Conservation (phyloP, 2,329 filamentous ascomycete genomes). For the Cladophialophora carrionii region DNA sequence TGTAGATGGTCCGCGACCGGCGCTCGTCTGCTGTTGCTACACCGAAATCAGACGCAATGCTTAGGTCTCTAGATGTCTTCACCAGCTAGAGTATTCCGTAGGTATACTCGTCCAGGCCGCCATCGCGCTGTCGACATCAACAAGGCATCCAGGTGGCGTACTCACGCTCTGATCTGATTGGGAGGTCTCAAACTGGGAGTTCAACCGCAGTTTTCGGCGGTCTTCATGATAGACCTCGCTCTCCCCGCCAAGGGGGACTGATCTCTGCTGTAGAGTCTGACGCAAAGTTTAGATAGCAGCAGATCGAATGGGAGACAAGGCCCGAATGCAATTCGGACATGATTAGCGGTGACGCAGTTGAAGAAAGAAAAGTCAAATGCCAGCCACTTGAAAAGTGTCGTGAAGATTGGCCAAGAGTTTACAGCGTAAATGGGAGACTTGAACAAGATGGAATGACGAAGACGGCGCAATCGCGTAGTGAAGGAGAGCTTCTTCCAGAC, state of each 20-base stretch:
- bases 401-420: not conserved
- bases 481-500: not conserved
- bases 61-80: constrained; percentile 16
- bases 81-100: not conserved
- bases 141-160: not conserved
- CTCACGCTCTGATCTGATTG: not conserved
- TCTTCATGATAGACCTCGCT: not conserved
- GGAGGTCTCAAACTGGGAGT: not conserved
- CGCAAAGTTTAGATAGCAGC: not conserved
- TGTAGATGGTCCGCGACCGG: not conserved
- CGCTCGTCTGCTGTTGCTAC: not conserved
- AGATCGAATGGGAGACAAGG: not conserved
- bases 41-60: constrained; percentile 35
- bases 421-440: not conserved
- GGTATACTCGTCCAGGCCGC: not conserved
- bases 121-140: not conserved
- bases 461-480: not conserved
- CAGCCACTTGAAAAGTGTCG: not conserved
- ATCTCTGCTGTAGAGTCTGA: not conserved
- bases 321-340: not conserved
- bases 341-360: not conserved
- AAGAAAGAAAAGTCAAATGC: not conserved
- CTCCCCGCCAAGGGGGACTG: not conserved
- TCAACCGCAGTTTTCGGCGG: not conserved
- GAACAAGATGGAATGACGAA: not conserved